Conservation (phyloP, 306 rosid genomes). For the Arachis stenosperma region DNA sequence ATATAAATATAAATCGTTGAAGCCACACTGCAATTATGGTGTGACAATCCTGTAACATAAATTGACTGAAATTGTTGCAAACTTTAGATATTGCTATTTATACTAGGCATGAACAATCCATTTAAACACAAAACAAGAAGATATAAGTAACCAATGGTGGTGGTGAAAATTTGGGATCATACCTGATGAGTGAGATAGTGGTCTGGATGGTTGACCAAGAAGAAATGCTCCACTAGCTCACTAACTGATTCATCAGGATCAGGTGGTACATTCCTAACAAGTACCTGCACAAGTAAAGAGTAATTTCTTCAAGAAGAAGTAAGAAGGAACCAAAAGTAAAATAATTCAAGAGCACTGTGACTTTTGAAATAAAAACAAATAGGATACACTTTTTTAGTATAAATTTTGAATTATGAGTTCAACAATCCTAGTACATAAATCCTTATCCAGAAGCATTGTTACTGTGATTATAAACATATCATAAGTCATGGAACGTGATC, state of each 20-base stretch:
- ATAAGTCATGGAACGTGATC: constrained; percentile 30
- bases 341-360: constrained; percentile 21
- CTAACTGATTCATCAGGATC: constrained; percentile 89
- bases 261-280: constrained; percentile 95
- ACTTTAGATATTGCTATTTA: background rate
- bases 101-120: constrained; percentile 13
- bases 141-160: background rate
- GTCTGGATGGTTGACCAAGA: constrained; percentile 95
- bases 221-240: constrained; percentile 98
- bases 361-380: background rate
- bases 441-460: constrained; percentile 7
- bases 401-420: background rate
- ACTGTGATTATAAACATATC: constrained; percentile 22
- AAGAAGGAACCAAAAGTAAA: background rate
- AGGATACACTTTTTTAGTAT: background rate
- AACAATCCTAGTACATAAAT: constrained; percentile 8
- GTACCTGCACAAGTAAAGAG: constrained; percentile 59
- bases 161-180: constrained; percentile 22
- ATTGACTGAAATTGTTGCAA: too few species aligned
- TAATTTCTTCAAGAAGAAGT: constrained; percentile 20
- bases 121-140: background rate
- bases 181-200: constrained; percentile 91
- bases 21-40: too few species aligned
- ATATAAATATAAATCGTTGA: too few species aligned
- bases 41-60: too few species aligned